Percentiles rank a stretch among this genome's conserved stretches.
Conservation (phyloP, 441 rosid genomes). For the Bruguiera hainesii region DNA sequence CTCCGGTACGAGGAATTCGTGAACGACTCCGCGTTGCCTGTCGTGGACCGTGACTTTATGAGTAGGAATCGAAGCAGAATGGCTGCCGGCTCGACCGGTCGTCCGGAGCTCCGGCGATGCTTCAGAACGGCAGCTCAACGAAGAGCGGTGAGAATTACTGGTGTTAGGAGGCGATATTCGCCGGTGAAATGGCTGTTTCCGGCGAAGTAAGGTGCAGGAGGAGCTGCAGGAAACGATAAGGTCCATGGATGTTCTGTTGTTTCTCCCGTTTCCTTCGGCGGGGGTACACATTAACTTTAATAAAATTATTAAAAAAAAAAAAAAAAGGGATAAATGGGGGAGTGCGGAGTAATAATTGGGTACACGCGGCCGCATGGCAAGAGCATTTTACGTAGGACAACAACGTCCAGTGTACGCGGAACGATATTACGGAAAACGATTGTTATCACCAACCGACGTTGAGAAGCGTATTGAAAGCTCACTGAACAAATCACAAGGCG, state of each 20-base stretch:
- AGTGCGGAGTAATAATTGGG: too few relatives aligned
- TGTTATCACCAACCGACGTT: too few relatives aligned
- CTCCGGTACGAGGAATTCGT: constrained; percentile 83
- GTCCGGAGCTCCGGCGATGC: constrained; percentile 47
- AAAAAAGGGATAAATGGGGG: too few relatives aligned
- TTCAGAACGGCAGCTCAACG: constrained; percentile 30
- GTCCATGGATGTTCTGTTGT: constrained; percentile 26
- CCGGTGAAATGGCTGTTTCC: constrained; percentile 27
- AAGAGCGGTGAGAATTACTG: not conserved
- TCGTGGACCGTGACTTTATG: constrained; percentile 85
- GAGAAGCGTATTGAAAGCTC: too few relatives aligned
- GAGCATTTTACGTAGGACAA: too few relatives aligned
- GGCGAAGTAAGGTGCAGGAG: constrained; percentile 24
- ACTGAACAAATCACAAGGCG: too few relatives aligned
- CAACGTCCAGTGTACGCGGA: too few relatives aligned
- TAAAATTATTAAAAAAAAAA: too few relatives aligned
- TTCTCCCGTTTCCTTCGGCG: too few relatives aligned
- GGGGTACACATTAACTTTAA: too few relatives aligned
- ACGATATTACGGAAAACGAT: too few relatives aligned
- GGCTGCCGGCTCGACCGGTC: constrained; percentile 28
- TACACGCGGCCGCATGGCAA: too few relatives aligned
- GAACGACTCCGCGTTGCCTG: constrained; percentile 68
- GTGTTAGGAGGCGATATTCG: constrained; percentile 6
- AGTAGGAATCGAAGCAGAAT: constrained; percentile 40
- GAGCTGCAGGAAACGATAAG: constrained; percentile 31